Evolutionary conservation across 768 basidiomycete genomes (phyloP).

Genomic region (Auriscalpium orientale): DNA sequence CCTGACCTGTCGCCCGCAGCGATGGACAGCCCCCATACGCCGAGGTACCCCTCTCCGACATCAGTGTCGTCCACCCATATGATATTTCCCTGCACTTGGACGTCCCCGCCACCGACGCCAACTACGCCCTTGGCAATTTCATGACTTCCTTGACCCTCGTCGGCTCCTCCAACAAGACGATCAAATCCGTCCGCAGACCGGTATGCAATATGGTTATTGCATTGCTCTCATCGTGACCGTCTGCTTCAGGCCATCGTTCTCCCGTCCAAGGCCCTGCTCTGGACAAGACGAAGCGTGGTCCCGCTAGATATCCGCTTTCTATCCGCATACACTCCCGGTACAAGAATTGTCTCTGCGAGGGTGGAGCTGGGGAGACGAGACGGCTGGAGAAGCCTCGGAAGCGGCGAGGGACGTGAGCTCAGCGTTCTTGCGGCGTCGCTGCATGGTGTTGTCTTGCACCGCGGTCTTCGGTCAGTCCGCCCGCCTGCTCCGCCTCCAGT

Average conservation of each 20-base stretch:
- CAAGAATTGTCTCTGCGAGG: constrained; percentile 42
- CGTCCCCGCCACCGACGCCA: constrained; percentile 59
- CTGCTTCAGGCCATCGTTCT: constrained; percentile 49
- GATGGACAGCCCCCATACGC: constrained; percentile 64
- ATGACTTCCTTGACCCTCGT: constrained; percentile 63
- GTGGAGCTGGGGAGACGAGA: constrained; percentile 73
- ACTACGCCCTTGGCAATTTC: constrained; percentile 76
- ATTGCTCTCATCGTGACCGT: background rate
- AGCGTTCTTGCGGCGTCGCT: constrained; percentile 57
- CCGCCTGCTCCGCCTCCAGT: background rate
- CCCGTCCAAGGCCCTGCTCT: constrained; percentile 33
- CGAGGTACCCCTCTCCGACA: constrained; percentile 37
- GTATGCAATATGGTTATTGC: constrained; percentile 35
- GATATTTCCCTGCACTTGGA: constrained; percentile 60
- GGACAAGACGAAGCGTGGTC: constrained; percentile 32
- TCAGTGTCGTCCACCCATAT: constrained; percentile 62
- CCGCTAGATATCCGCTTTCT: constrained; percentile 51
- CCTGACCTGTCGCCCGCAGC: constrained; percentile 27
- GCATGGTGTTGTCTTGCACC: constrained; percentile 53
- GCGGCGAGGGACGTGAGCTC: constrained; percentile 66
- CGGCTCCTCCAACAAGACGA: constrained; percentile 54
- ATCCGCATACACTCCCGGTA: constrained; percentile 41
- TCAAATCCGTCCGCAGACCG: constrained; percentile 53
- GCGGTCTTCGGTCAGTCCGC: constrained; percentile 56
- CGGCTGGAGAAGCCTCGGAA: constrained; percentile 61